These are phyloP conservation scores for Camillea tinctor DNA, from an alignment of 2,329 filamentous ascomycete genomes.

Conservation along the genomic window DNA sequence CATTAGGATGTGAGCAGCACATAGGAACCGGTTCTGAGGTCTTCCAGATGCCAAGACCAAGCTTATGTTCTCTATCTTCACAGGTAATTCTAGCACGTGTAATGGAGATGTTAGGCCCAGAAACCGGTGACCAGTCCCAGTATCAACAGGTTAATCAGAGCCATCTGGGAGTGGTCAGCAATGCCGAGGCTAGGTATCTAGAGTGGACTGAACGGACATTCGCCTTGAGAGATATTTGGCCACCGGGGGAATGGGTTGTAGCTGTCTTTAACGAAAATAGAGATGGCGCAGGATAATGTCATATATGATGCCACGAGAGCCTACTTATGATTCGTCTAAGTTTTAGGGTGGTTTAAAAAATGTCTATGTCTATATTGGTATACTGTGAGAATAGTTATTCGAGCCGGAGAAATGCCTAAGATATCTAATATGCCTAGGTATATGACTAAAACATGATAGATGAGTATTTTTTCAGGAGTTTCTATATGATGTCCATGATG, in stretches of 20 bases:
- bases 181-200: conserved; percentile 7
- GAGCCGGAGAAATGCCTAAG: no score
- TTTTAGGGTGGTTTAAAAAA: no score
- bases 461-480: no score
- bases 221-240: conserved; percentile 7
- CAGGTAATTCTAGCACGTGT: conserved; percentile 5
- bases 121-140: background rate
- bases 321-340: background rate
- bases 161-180: conserved; percentile 2
- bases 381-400: no score
- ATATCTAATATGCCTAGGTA: no score
- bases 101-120: conserved; percentile 3
- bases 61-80: background rate
- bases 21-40: conserved; percentile 3
- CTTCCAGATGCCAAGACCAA: background rate
- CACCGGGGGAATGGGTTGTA: conserved; percentile 8
- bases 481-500: no score
- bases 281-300: background rate
- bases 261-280: conserved; percentile 7
- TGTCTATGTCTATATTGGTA: no score
- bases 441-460: no score
- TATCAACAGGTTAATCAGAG: background rate
- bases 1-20: conserved; percentile 3
- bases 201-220: conserved; percentile 11
- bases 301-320: no score